Conservation (phyloP, 140 eudicot species). For the Bidens hawaiensis region DNA sequence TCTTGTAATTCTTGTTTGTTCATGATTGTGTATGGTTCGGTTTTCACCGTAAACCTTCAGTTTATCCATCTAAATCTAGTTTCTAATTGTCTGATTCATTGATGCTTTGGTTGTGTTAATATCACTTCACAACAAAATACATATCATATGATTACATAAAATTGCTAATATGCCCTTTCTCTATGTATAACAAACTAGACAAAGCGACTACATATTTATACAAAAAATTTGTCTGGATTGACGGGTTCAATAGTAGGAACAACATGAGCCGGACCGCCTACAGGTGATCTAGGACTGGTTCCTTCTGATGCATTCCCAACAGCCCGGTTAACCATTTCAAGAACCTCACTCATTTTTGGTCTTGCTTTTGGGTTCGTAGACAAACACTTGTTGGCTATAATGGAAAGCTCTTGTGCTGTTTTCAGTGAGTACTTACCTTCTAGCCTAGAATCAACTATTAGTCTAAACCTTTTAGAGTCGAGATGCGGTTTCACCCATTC, state of each 20-base stretch:
- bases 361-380: background rate
- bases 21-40: too few species aligned
- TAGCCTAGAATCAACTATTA: conserved; percentile 64
- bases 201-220: background rate
- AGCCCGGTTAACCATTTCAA: background rate
- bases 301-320: conserved; percentile 31
- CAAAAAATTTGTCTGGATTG: conserved; percentile 11
- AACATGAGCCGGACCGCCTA: conserved; percentile 2
- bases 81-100: too few species aligned
- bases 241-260: conserved; percentile 3
- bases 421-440: conserved; percentile 37
- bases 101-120: too few species aligned
- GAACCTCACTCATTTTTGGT: background rate
- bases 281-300: conserved; percentile 14
- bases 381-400: conserved; percentile 55
- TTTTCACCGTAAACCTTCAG: too few species aligned
- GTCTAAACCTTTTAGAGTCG: conserved; percentile 49
- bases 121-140: background rate
- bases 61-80: too few species aligned
- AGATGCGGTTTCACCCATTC: conserved; percentile 18
- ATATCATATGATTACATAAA: background rate
- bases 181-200: background rate
- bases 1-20: too few species aligned
- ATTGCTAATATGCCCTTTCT: conserved; percentile 2
- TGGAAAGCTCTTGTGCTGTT: conserved; percentile 52